phyloP scores from a whole-genome alignment of 2,329 filamentous ascomycete genomes.

The Hansfordia pulvinata region DNA sequence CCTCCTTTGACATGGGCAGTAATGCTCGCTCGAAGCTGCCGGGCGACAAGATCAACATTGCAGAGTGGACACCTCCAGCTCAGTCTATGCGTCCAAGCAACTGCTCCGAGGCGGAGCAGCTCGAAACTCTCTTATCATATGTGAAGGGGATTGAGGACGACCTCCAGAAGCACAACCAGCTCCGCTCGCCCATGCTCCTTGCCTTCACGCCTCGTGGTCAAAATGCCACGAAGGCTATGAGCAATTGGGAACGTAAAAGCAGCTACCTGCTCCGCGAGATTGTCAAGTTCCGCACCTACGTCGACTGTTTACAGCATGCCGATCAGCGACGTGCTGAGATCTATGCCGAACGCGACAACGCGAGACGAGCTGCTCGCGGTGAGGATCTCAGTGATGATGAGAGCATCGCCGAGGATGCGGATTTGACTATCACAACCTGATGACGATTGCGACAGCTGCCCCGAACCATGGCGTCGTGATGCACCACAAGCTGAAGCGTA shows the following conservation, averaged over 20 bases:
- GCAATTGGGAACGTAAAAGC: conserved; percentile 95
- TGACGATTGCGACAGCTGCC: too few relatives aligned
- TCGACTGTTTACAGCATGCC: conserved; percentile 68
- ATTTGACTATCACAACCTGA: too few relatives aligned
- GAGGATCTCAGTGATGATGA: conserved; percentile 27
- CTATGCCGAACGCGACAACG: conserved; percentile 44
- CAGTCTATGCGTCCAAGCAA: conserved; percentile 82
- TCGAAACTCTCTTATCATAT: conserved; percentile 61
- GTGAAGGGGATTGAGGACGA: conserved; percentile 79
- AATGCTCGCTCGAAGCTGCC: conserved; percentile 54
- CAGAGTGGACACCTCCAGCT: conserved; percentile 79
- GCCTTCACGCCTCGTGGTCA: conserved; percentile 77
- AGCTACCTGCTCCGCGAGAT: conserved; percentile 85
- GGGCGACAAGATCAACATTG: conserved; percentile 71
- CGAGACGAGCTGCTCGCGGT: conserved; percentile 32
- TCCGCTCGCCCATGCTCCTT: conserved; percentile 75
- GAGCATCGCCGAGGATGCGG: conserved; percentile 15
- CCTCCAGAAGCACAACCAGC: conserved; percentile 72
- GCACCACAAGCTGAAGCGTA: too few relatives aligned
- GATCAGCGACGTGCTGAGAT: conserved; percentile 58
- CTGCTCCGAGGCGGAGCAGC: conserved; percentile 67
- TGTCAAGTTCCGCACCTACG: conserved; percentile 92
- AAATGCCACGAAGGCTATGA: conserved; percentile 74
- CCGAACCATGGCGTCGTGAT: too few relatives aligned
- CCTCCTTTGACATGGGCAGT: conserved; percentile 51